A percentile compares a stretch with the other conserved stretches of the same genome.
phyloP scores from a whole-genome alignment of 2,329 filamentous ascomycete genomes.

The Capronia americana region DNA sequence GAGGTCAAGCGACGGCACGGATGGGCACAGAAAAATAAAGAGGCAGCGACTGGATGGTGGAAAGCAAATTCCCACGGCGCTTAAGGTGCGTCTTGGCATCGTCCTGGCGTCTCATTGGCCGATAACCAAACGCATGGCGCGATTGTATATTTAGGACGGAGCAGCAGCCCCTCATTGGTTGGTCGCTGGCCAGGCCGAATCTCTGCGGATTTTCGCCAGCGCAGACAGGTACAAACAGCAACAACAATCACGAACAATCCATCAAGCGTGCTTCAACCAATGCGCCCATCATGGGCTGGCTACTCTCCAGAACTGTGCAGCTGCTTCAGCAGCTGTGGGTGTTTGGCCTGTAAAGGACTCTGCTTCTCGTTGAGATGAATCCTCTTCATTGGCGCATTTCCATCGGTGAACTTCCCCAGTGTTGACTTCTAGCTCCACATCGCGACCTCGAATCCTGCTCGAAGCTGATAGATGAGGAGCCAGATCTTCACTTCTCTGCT shows the following conservation, averaged over 20 bases:
- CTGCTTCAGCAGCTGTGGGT: background rate
- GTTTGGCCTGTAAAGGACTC: background rate
- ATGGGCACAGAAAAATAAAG: background rate
- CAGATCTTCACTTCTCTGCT: slow-evolving; percentile 23
- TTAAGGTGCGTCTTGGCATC: background rate
- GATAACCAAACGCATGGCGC: background rate
- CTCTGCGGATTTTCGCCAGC: slow-evolving; percentile 9
- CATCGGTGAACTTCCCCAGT: background rate
- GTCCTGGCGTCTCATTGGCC: background rate
- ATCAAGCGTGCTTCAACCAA: slow-evolving; percentile 1
- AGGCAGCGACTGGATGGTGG: background rate
- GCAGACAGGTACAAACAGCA: slow-evolving; percentile 3
- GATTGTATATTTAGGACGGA: slow-evolving; percentile 2
- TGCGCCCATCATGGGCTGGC: background rate
- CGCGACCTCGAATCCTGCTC: slow-evolving; percentile 4
- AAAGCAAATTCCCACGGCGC: background rate
- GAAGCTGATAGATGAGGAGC: slow-evolving; percentile 4
- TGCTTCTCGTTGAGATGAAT: background rate
- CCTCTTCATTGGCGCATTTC: slow-evolving; percentile 2
- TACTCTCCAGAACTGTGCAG: background rate
- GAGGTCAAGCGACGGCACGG: background rate
- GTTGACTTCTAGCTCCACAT: slow-evolving; percentile 7
- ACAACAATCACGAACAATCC: too few relatives aligned
- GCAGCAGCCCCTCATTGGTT: background rate
- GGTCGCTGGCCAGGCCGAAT: background rate